Base-by-base conservation (phyloP, 2,329 filamentous ascomycete species). In the Colletotrichum destructivum region DNA sequence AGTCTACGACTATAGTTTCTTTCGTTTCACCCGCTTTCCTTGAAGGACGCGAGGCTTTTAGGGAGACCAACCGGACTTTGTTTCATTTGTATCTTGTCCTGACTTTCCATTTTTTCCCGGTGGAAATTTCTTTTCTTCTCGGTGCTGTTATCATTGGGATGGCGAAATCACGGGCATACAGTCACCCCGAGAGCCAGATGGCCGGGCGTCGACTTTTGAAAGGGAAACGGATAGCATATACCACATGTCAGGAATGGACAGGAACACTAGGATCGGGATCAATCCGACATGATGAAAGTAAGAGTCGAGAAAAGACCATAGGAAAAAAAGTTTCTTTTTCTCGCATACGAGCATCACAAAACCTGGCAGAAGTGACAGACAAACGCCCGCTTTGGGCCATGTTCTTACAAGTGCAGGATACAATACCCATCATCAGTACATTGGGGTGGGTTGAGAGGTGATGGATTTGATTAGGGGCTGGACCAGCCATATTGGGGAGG, bases 241-340 rank as follows among this genome's bases (percentile, higher is more conserved):
- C 72, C 64, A 72, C 59, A 72, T 72, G 72, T 69, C 64, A 55
- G 60, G 69, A 56, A 57, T 46, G 55, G 64, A 56, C 66, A 62
- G 62, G 60, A 60, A 69, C 55, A 64, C 60, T n/a, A 74, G 72
- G 72, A 57, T 55, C 59, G 69, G 69, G 72, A 74, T 64, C 72
- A 73, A 49, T 66, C 69, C 69, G 72, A 72, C 69, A 64, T 63
- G 69, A 71, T 68, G 65, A 60, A 67, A 64, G 64, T 61, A 63
- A 66, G 65, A 66, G 69, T 65, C 64, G 65, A 72, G 65, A 73
- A 72, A 70, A 69, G 61, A 72, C 72, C 65, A 73, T 73, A 73
- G 65, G 65, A 66, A 65, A 74, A 73, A 74, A 74, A 69, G 46
- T 54, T 61, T 72, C 46, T 47, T 72, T 52, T 66, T 56, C 49